These are phyloP conservation scores for Paspalum vaginatum DNA, from an alignment of 176 grass and related monocot genomes.

Conservation along the genomic window DNA sequence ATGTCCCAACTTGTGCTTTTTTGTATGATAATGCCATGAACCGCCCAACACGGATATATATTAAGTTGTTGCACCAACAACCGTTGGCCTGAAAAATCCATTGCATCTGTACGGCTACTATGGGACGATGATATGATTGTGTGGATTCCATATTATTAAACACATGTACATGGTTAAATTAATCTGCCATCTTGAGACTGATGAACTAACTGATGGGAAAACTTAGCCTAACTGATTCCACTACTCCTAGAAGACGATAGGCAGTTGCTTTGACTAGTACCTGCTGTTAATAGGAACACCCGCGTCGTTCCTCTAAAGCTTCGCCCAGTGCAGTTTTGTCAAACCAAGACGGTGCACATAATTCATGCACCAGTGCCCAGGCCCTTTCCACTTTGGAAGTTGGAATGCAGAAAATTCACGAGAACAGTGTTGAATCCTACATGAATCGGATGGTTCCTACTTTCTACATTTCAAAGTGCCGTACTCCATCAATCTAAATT, in stretches of 20 bases:
- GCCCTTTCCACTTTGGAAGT: too few species aligned
- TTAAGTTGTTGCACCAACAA: not conserved
- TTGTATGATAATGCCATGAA: not conserved
- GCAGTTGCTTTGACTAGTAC: not conserved
- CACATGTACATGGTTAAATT: constrained; percentile 8
- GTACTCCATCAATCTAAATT: too few species aligned
- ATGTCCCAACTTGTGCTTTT: not conserved
- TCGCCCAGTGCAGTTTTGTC: not conserved
- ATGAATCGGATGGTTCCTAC: too few species aligned
- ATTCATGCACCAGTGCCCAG: too few species aligned
- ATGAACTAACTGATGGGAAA: not conserved
- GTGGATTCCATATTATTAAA: constrained; percentile 3
- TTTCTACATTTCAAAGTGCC: too few species aligned
- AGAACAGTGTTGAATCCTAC: too few species aligned
- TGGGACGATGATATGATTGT: constrained; percentile 12
- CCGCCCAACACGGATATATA: not conserved
- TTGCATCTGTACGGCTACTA: not conserved
- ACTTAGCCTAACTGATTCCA: not conserved
- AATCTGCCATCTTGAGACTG: not conserved
- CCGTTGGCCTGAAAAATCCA: not conserved
- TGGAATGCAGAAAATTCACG: too few species aligned
- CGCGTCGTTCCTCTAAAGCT: too few species aligned
- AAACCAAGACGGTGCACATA: not conserved
- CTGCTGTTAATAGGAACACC: too few species aligned
- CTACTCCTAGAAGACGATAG: not conserved